Conservation (phyloP, 495 filamentous ascomycete genomes). For the Aspergillus ellipticus region DNA sequence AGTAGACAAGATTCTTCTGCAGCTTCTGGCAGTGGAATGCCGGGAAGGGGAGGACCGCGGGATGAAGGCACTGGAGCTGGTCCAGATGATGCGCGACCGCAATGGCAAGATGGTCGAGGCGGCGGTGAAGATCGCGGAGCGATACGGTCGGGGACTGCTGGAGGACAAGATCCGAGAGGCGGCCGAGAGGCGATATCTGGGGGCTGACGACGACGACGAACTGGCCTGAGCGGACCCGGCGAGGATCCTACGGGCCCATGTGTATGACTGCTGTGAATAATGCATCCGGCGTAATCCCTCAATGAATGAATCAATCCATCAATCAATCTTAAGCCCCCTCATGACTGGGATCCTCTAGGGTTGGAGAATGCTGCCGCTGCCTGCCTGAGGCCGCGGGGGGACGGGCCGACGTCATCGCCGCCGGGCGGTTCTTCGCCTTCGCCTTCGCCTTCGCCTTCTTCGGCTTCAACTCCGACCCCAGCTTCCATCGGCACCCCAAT, state of each 20-base stretch:
- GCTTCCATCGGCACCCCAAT: not conserved
- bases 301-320: not conserved
- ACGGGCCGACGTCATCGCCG: constrained; percentile 9
- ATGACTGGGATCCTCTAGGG: no score
- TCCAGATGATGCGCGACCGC: constrained; percentile 70
- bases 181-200: constrained; percentile 60
- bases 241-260: not conserved
- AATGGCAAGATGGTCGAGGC: constrained; percentile 82
- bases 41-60: constrained; percentile 86
- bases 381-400: not conserved
- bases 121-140: constrained; percentile 74
- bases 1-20: constrained; percentile 82
- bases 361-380: no score
- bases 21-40: constrained; percentile 87
- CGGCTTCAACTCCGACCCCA: not conserved
- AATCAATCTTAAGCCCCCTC: not conserved
- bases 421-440: not conserved
- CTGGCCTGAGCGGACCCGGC: constrained; percentile 34
- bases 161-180: constrained; percentile 83
- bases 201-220: constrained; percentile 53
- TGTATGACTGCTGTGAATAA: constrained; percentile 5
- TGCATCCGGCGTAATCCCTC: not conserved
- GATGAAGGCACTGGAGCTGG: constrained; percentile 89
- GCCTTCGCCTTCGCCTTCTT: not conserved
- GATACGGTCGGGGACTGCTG: constrained; percentile 72